These are phyloP conservation scores for Populus hybrid DNA, from an alignment of 441 rosid species.

Conservation along the genomic window DNA sequence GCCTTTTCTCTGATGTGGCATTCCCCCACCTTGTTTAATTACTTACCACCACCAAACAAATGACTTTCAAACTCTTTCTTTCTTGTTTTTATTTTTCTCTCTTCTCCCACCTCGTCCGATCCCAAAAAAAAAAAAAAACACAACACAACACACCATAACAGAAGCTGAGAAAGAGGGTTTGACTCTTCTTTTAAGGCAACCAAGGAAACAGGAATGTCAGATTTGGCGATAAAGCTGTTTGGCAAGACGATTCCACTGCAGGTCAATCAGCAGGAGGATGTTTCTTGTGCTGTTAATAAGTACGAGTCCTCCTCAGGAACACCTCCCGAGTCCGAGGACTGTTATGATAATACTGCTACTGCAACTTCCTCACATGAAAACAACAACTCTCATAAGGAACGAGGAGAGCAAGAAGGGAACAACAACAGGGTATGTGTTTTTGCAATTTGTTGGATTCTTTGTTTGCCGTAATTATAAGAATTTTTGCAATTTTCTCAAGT, in stretches of 20 bases:
- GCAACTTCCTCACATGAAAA: slow-evolving; percentile 16
- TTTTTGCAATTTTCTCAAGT: too few relatives aligned
- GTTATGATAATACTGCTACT: not conserved
- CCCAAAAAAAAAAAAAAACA: not conserved
- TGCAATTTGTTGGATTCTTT: not conserved
- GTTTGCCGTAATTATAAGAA: not conserved
- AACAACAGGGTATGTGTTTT: slow-evolving; percentile 32
- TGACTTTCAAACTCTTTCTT: slow-evolving; percentile 8
- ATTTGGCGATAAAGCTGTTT: slow-evolving; percentile 57
- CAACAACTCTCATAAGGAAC: not conserved
- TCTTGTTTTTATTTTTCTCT: not conserved
- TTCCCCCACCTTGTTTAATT: slow-evolving; percentile 22
- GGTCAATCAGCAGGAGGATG: slow-evolving; percentile 1
- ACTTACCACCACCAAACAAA: not conserved
- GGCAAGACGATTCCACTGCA: slow-evolving; percentile 55
- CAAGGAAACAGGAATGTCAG: slow-evolving; percentile 31
- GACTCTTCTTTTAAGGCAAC: not conserved
- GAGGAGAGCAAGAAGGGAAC: not conserved
- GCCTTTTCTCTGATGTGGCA: slow-evolving; percentile 42
- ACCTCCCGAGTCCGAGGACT: not conserved
- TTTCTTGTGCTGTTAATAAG: slow-evolving; percentile 18
- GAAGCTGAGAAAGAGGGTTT: not conserved
- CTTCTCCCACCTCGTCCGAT: slow-evolving; percentile 3
- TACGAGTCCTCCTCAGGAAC: slow-evolving; percentile 1
- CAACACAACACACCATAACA: not conserved